Conservation (phyloP, 345 rosid species). For the Combretum micranthum region DNA sequence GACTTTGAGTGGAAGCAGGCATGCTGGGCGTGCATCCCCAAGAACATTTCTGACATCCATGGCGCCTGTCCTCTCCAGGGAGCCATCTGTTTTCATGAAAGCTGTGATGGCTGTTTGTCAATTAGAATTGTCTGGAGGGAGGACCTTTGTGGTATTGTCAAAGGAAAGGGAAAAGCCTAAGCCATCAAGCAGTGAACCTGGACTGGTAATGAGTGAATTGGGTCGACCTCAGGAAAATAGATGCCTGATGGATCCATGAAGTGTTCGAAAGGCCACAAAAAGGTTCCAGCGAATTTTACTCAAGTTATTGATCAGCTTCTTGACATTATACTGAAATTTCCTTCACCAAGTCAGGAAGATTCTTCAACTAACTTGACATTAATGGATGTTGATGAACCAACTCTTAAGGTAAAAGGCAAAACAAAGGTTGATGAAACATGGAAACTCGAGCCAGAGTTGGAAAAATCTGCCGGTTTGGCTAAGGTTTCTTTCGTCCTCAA, state of each 20-base stretch:
- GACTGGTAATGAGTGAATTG: constrained; percentile 49
- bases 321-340: constrained; percentile 72
- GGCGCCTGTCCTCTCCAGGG: constrained; percentile 92
- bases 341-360: constrained; percentile 48
- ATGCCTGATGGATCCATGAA: constrained; percentile 64
- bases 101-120: constrained; percentile 75
- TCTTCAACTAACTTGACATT: constrained; percentile 29
- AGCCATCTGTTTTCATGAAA: constrained; percentile 83
- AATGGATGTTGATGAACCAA: constrained; percentile 88
- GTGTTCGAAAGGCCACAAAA: constrained; percentile 74
- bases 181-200: constrained; percentile 49
- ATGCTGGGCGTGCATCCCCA: constrained; percentile 60
- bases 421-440: constrained; percentile 65
- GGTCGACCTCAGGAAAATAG: constrained; percentile 66
- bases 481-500: constrained; percentile 85
- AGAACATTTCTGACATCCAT: constrained; percentile 68
- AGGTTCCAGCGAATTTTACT: constrained; percentile 68
- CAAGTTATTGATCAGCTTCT: constrained; percentile 96
- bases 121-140: constrained; percentile 83
- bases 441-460: constrained; percentile 54
- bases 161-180: constrained; percentile 78
- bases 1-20: constrained; percentile 64
- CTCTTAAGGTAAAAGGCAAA: constrained; percentile 79
- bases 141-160: constrained; percentile 58
- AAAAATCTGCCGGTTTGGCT: constrained; percentile 82